Evolutionary conservation across 2,329 filamentous ascomycete genomes (phyloP).

Genomic region (Xylariaceae sp.): DNA sequence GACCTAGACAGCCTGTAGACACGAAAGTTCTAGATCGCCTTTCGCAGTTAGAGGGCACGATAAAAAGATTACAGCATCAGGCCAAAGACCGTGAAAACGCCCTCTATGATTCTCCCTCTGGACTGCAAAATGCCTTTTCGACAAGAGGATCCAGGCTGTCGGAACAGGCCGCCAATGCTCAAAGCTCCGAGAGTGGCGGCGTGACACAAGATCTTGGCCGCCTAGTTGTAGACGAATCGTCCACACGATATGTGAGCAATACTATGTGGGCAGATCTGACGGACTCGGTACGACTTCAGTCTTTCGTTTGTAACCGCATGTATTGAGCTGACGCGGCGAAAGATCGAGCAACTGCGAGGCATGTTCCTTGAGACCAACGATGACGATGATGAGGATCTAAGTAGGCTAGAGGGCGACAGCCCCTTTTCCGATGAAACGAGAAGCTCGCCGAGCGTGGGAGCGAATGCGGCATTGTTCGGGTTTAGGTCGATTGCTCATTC

Average conservation of each 20-base stretch:
- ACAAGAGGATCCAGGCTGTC: neutral
- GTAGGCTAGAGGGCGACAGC: conserved; percentile 2
- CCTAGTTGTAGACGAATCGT: conserved; percentile 17
- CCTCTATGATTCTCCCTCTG: neutral
- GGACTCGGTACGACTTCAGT: conserved; percentile 23
- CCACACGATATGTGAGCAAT: conserved; percentile 22
- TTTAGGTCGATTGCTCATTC: conserved; percentile 24
- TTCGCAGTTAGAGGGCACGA: conserved; percentile 17
- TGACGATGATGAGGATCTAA: conserved; percentile 10
- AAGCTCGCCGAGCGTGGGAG: neutral
- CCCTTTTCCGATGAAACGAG: conserved; percentile 5
- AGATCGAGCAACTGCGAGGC: conserved; percentile 21
- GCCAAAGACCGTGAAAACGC: conserved; percentile 6
- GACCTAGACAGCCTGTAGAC: conserved; percentile 14
- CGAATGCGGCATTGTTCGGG: conserved; percentile 24
- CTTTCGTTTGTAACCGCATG: too few relatives aligned
- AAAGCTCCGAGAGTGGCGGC: neutral
- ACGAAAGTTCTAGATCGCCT: conserved; percentile 16
- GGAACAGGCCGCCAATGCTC: neutral
- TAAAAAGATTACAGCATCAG: conserved; percentile 15
- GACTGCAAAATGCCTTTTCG: neutral
- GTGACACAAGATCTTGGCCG: conserved; percentile 9
- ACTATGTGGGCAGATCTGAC: conserved; percentile 28
- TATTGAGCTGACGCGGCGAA: conserved; percentile 5
- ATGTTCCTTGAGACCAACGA: conserved; percentile 16